Evolutionary conservation across 768 basidiomycete genomes (phyloP), one percentile per base, ranked within the genome.

Genomic region (Ramaria sp.): DNA sequence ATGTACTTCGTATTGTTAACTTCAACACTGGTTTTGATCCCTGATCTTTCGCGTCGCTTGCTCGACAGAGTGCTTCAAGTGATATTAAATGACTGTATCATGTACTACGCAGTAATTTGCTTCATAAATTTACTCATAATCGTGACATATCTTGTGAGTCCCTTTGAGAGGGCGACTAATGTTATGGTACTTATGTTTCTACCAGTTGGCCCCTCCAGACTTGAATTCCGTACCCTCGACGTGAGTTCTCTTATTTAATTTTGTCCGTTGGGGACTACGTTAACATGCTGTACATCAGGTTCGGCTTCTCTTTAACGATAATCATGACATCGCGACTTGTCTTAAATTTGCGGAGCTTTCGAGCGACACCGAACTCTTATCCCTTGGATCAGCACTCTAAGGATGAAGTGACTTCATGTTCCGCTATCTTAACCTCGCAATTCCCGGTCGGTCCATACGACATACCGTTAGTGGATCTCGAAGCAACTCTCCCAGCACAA

Each of bases 61-160:
- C 7, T 37, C 8, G 16, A 37, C 7, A 51, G 50, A 25, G 16
- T 51, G 24, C 36, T 51, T 51, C 22, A 27, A 38, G 20, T 51
- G 32, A 16, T 51, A 22, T 39, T 51, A 39, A 51, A 34, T 8
- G 50, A 51, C 20, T 28, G 50, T 9, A 51, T 51, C 38, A 51
- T 51, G 30, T 51, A 51, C 36, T 51, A 51, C 18, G 34, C 28
- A 7, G 50, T 51, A 25, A 51, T 51, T 27, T 51, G 30, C 34
- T 34, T 2, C 27, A 15, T 51, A 20, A 51, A 51, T 22, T 1
- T 51, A 2, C 18, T 51, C 12, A 51, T 18, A 15, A 5, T 39
- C 36, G 22, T 34, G 18, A 20, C 3, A 22, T 51, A 51, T 38
- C 38, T 51, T 4, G 50, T 51, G 38, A 51, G 50, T 51, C 20